phyloP scores from a whole-genome alignment of 257 asterid genomes.

The Henckelia pumila region DNA sequence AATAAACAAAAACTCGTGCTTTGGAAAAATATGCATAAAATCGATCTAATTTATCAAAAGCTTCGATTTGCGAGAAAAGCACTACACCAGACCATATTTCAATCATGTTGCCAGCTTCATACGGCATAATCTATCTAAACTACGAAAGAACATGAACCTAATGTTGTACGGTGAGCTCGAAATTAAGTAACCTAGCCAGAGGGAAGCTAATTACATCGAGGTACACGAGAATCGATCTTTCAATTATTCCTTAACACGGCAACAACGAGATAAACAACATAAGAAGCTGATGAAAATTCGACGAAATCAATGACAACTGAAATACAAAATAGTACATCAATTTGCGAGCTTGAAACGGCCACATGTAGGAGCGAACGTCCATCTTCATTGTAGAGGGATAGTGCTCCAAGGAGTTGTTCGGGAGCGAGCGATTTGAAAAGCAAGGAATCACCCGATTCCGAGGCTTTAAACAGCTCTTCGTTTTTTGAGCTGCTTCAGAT shows the following conservation, averaged over 20 bases:
- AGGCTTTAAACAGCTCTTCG: constrained; percentile 67
- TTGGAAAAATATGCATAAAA: background rate
- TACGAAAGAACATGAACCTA: background rate
- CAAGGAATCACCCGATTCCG: constrained; percentile 63
- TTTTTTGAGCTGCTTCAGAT: constrained; percentile 32
- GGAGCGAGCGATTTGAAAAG: constrained; percentile 57
- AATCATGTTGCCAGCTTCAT: background rate
- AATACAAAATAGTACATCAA: constrained; percentile 44
- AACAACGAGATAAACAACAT: background rate
- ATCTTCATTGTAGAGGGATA: constrained; percentile 77
- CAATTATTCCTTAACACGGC: background rate
- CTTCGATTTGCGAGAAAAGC: too few relatives aligned
- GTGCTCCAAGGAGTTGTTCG: constrained; percentile 55
- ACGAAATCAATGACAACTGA: background rate
- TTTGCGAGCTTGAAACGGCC: constrained; percentile 67
- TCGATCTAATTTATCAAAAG: too few relatives aligned
- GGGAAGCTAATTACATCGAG: constrained; percentile 1
- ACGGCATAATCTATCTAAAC: background rate
- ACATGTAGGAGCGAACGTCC: constrained; percentile 89
- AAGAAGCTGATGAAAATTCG: too few relatives aligned
- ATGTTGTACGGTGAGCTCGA: background rate
- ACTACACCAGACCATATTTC: background rate
- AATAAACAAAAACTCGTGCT: background rate
- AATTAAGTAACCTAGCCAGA: background rate
- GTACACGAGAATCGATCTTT: background rate